Evolutionary conservation across 2,329 filamentous ascomycete species (phyloP).

Genomic region (Sporothrix variecibatus): DNA sequence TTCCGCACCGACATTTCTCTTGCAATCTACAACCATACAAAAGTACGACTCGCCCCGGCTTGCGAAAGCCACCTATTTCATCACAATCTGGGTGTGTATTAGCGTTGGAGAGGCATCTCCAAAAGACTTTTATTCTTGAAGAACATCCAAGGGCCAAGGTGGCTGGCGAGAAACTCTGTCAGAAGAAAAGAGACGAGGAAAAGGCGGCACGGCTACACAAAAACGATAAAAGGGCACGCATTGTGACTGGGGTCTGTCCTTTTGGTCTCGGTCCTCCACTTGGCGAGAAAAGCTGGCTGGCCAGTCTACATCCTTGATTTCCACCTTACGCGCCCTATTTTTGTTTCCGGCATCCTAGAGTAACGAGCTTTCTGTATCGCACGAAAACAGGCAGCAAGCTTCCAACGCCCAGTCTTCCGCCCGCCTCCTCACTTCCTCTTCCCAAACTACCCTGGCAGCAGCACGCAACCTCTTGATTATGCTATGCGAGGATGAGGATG

Average conservation of each 20-base stretch:
- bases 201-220: not conserved
- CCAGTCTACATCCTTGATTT: not conserved
- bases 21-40: not conserved
- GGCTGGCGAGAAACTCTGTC: not conserved
- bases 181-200: not conserved
- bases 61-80: not conserved
- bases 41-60: not conserved
- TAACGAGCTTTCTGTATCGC: not conserved
- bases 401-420: not conserved
- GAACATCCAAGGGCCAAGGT: not conserved
- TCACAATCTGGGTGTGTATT: not conserved
- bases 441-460: conserved; percentile 3
- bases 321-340: not conserved
- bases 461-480: not conserved
- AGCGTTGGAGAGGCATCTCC: not conserved
- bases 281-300: not conserved
- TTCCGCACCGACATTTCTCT: not conserved
- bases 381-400: not conserved
- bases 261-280: not conserved
- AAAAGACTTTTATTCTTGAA: not conserved
- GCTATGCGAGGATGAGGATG: not conserved
- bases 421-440: conserved; percentile 8
- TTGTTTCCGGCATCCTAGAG: not conserved
- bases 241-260: not conserved
- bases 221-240: not conserved